These are phyloP conservation scores for Polytrichum formosum DNA, from an alignment of 225 moss, liverwort and hornwort genomes.

Conservation along the genomic window DNA sequence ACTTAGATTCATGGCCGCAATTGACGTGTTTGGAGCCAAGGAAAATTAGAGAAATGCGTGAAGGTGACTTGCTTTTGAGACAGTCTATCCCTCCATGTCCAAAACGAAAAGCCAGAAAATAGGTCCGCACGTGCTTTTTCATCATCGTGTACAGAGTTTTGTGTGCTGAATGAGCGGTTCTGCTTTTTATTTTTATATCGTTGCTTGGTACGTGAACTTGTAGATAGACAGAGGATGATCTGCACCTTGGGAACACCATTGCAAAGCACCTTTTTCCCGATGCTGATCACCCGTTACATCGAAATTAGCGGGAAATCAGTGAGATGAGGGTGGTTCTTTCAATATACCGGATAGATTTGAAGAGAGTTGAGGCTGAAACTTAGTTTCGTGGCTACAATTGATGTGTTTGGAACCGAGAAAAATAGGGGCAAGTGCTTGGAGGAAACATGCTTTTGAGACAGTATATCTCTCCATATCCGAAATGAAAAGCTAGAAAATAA, in stretches of 20 bases:
- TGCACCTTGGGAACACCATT: not conserved
- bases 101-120: too few species aligned
- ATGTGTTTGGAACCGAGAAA: constrained; percentile 57
- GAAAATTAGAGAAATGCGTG: constrained; percentile 55
- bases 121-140: too few species aligned
- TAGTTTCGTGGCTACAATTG: constrained; percentile 63
- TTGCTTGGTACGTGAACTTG: too few species aligned
- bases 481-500: too few species aligned
- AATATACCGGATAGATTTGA: constrained; percentile 49
- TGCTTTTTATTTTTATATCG: too few species aligned
- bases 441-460: constrained; percentile 50
- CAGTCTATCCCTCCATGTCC: constrained; percentile 24
- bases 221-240: too few species aligned
- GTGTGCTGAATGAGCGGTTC: too few species aligned
- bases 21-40: constrained; percentile 58
- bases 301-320: too few species aligned
- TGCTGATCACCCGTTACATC: too few species aligned
- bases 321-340: not conserved
- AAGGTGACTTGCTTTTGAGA: constrained; percentile 56
- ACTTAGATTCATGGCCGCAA: constrained; percentile 66
- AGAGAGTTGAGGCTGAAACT: constrained; percentile 72
- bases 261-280: too few species aligned
- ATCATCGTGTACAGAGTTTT: too few species aligned
- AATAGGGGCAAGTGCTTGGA: constrained; percentile 58
- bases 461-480: constrained; percentile 22